Base-by-base conservation (phyloP, 139 green algal genomes). In the Nannochloris sp. region DNA sequence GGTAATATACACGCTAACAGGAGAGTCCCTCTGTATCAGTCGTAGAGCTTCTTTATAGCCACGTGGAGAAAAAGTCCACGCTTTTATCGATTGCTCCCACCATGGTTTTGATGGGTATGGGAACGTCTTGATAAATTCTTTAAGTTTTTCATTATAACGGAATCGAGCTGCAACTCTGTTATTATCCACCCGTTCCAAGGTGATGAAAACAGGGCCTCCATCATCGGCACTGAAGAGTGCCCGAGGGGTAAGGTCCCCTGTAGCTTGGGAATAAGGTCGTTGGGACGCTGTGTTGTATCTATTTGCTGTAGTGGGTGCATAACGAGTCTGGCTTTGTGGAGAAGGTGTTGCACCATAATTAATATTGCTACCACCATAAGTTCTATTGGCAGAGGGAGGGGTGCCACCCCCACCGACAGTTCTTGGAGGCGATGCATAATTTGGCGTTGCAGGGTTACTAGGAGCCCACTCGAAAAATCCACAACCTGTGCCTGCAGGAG, bases 341-440 rank as follows among this genome's bases (percentile, higher is more conserved):
- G 54, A 15, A 62, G 46, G 54, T 62, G 19, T 14, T 51, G 54
- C n/a, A 62, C 54, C 54, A 30, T 35, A n/a, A n/a, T 13, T 62
- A 34, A 13, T 37, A 62, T 34, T 51, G 42, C 19, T 51, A 19
- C 42, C 19, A 19, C 19, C 19, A 19, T 19, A 51, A 51, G 42
- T 27, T 19, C 42, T 19, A 51, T 19, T 19, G 19, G 42, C 42
- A 19, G 42, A 51, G 19, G 19, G 42, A 51, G 42, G 42, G 42
- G 42, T 51, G 19, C 42, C 42, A 51, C 19, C 42, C 19, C 42
- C 19, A 19, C 42, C n/a, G n/a, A n/a, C n/a, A n/a, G n/a, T n/a
- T n/a, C 42, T 51, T 19, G 42, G 42, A 19, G 42, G 42, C 19
- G 42, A 19, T 51, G 42, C 42, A 19, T 51, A n/a, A n/a, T n/a